These are phyloP conservation scores for Chlamydomonas reinhardtii DNA, from an alignment of 163 green algal species.

Conservation along the genomic window DNA sequence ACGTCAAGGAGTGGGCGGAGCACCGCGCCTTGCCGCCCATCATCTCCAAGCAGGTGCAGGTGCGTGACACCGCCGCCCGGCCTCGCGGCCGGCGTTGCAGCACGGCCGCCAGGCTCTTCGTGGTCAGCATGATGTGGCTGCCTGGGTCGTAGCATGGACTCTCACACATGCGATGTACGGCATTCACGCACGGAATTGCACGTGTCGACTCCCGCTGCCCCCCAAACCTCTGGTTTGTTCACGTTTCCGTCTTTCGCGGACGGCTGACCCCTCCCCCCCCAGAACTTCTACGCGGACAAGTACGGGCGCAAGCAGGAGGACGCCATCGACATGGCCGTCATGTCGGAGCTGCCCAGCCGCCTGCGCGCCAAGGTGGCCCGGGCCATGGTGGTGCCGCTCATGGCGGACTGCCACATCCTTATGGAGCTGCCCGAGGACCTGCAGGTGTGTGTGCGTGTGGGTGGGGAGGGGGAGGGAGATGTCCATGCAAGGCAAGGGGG, in stretches of 20 bases:
- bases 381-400: constrained; percentile 11
- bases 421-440: constrained; percentile 22
- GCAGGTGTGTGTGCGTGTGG: not conserved
- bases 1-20: constrained; percentile 51
- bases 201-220: too few relatives aligned
- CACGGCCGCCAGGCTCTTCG: too few relatives aligned
- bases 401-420: constrained; percentile 25
- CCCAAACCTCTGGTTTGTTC: not conserved
- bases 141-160: too few relatives aligned
- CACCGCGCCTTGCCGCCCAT: constrained; percentile 21
- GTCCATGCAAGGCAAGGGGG: not conserved
- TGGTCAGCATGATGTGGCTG: too few relatives aligned
- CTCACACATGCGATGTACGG: too few relatives aligned
- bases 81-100: too few relatives aligned
- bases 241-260: too few relatives aligned
- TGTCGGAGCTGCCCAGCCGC: constrained; percentile 61
- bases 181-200: too few relatives aligned
- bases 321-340: constrained; percentile 57
- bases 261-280: too few relatives aligned
- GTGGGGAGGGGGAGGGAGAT: not conserved
- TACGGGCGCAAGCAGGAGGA: constrained; percentile 52
- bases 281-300: constrained; percentile 55
- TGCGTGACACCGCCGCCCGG: too few relatives aligned
- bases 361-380: constrained; percentile 51
- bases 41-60: constrained; percentile 51